Evolutionary conservation across 2,329 filamentous ascomycete species (phyloP).

Genomic region (Monilinia laxa): DNA sequence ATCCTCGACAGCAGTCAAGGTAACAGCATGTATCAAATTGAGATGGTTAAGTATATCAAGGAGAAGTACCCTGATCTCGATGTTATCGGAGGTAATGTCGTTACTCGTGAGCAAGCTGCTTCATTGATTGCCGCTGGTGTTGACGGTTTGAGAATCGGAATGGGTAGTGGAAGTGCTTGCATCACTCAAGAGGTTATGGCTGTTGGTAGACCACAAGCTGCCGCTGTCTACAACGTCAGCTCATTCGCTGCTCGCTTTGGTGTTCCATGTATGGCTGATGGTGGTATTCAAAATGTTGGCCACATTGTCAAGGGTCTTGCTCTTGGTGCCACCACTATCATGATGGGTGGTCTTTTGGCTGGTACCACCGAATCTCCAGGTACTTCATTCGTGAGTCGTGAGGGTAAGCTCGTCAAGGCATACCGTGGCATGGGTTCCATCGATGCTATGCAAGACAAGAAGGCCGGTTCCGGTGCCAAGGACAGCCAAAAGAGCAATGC

Average conservation of each 20-base stretch:
- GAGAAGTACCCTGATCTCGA: slow-evolving; percentile 79
- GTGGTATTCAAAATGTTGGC: slow-evolving; percentile 96
- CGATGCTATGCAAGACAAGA: slow-evolving; percentile 99
- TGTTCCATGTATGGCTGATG: slow-evolving; percentile 96
- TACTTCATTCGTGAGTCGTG: slow-evolving; percentile 91
- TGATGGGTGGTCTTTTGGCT: slow-evolving; percentile 98
- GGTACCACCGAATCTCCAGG: slow-evolving; percentile 97
- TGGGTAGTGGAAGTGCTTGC: slow-evolving; percentile 97
- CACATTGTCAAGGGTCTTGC: slow-evolving; percentile 98
- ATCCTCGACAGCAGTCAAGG: slow-evolving; percentile 95
- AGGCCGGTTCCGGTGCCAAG: slow-evolving; percentile 77
- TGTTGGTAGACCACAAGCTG: slow-evolving; percentile 92
- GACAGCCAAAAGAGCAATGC: slow-evolving; percentile 82
- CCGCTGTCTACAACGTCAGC: slow-evolving; percentile 86
- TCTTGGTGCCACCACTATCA: slow-evolving; percentile 90
- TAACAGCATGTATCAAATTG: slow-evolving; percentile 97
- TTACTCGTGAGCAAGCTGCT: slow-evolving; percentile 95
- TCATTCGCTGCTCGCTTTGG: slow-evolving; percentile 89
- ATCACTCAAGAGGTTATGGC: slow-evolving; percentile 99
- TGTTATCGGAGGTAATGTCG: slow-evolving; percentile 97
- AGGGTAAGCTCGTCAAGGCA: slow-evolving; percentile 97
- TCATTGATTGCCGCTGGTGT: slow-evolving; percentile 88
- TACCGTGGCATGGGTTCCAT: slow-evolving; percentile 99
- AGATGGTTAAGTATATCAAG: slow-evolving; percentile 98
- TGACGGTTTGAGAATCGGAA: slow-evolving; percentile 95